Evolutionary conservation across 1,139 yeast genomes (phyloP).

Genomic region (Pneumocystis jirovecii): DNA sequence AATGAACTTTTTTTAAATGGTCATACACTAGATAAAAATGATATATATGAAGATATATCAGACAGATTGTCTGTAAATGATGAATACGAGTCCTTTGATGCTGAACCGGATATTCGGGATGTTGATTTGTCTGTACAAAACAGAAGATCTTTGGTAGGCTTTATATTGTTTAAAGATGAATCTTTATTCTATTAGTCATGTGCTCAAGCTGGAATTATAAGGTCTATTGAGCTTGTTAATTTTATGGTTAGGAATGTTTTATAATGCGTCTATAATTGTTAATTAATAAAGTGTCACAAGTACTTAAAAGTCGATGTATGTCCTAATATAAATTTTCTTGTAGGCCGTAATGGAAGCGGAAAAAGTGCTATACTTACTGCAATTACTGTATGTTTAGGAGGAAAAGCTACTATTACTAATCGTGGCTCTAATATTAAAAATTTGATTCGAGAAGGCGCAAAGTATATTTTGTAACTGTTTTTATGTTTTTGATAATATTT

Average conservation of each 20-base stretch:
- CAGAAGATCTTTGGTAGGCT: not conserved
- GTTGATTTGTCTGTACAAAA: not conserved
- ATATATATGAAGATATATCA: not conserved
- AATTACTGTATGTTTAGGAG: constrained; percentile 82
- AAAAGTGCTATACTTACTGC: constrained; percentile 89
- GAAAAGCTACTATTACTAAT: constrained; percentile 79
- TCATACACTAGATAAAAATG: not conserved
- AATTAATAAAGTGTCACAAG: constrained; percentile 41
- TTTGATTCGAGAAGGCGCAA: constrained; percentile 64
- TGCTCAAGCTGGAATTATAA: not conserved
- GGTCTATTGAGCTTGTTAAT: not conserved
- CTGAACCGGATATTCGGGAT: not conserved
- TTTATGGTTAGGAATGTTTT: not conserved
- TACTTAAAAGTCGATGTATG: constrained; percentile 64
- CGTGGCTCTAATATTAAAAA: constrained; percentile 61
- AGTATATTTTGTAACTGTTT: constrained; percentile 48
- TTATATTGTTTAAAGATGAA: not conserved
- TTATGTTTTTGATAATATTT: constrained; percentile 33
- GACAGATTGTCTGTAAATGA: not conserved
- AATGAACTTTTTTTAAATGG: not conserved
- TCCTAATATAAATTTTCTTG: constrained; percentile 74
- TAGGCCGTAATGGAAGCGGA: constrained; percentile 92
- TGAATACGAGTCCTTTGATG: not conserved
- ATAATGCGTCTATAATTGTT: not conserved
- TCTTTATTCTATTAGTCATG: not conserved